phyloP scores from a whole-genome alignment of 768 basidiomycete species.

The Leccinum incarnatum region DNA sequence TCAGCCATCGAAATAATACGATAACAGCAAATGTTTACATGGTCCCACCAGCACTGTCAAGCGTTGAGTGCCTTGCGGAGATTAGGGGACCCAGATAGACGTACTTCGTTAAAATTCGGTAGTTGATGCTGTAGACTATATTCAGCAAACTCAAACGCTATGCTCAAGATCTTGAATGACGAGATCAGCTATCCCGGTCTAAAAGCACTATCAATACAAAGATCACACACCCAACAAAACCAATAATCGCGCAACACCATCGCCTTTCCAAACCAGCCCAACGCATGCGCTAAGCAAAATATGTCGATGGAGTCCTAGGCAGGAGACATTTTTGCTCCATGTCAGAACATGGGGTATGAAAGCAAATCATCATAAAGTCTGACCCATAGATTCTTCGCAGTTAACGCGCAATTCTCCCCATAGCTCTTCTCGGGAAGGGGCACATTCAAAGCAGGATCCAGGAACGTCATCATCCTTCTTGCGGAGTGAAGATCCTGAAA shows the following conservation, averaged over 20 bases:
- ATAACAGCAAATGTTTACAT: conserved; percentile 48
- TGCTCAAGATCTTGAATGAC: conserved; percentile 65
- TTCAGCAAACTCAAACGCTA: conserved; percentile 86
- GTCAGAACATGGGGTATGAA: background rate
- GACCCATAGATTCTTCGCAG: conserved; percentile 65
- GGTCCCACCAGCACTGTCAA: conserved; percentile 87
- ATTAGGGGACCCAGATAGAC: conserved; percentile 24
- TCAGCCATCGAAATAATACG: conserved; percentile 7
- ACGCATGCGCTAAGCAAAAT: conserved; percentile 80
- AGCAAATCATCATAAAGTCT: conserved; percentile 11
- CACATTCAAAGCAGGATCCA: conserved; percentile 70
- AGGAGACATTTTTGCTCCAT: background rate
- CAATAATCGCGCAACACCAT: conserved; percentile 89
- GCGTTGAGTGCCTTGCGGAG: conserved; percentile 19
- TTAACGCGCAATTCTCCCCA: conserved; percentile 75
- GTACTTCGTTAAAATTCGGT: conserved; percentile 84
- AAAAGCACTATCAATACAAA: conserved; percentile 1
- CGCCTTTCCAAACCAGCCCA: conserved; percentile 92
- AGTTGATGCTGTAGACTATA: conserved; percentile 86
- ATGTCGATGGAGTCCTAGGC: conserved; percentile 75
- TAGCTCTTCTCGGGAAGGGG: conserved; percentile 84
- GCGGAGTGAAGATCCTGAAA: conserved; percentile 84
- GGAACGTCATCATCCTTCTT: conserved; percentile 69
- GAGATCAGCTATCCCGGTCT: conserved; percentile 8
- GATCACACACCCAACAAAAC: conserved; percentile 79